Percentiles rank a stretch among this genome's conserved stretches.
phyloP scores from a whole-genome alignment of 257 asterid species.

The Nyctanthes arbortristis region DNA sequence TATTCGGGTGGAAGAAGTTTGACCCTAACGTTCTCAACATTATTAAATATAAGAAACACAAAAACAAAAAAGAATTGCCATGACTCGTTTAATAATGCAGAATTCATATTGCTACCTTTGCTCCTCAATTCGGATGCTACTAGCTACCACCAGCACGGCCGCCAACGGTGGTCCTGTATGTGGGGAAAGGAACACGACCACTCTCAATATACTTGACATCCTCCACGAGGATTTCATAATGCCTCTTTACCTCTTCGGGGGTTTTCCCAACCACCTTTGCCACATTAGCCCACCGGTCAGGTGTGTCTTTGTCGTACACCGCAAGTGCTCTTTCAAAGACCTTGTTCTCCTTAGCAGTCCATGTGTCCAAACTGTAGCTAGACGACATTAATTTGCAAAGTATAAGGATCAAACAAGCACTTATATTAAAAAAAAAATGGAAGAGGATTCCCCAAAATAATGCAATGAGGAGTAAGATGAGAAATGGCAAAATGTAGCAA shows the following conservation, averaged over 20 bases:
- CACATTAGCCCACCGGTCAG: constrained; percentile 84
- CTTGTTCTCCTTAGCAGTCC: constrained; percentile 76
- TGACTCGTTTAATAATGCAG: neutral
- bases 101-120: constrained; percentile 11
- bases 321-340: constrained; percentile 82
- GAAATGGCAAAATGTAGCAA: neutral
- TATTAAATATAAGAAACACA: too few species aligned
- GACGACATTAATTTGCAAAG: constrained; percentile 33
- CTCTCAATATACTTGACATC: constrained; percentile 62
- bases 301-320: constrained; percentile 61
- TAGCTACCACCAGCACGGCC: constrained; percentile 13
- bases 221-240: constrained; percentile 58
- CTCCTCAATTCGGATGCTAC: constrained; percentile 19
- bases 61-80: too few species aligned
- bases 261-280: constrained; percentile 74
- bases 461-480: neutral
- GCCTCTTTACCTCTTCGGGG: constrained; percentile 64
- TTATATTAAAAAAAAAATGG: neutral
- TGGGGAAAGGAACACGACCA: constrained; percentile 68
- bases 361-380: constrained; percentile 38
- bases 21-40: too few species aligned
- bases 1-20: too few species aligned
- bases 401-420: neutral
- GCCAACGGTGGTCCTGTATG: constrained; percentile 37
- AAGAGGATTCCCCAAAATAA: neutral